These are phyloP conservation scores for Plasmopara viticola DNA, from an alignment of 352 stramenopile species.

Conservation along the genomic window DNA sequence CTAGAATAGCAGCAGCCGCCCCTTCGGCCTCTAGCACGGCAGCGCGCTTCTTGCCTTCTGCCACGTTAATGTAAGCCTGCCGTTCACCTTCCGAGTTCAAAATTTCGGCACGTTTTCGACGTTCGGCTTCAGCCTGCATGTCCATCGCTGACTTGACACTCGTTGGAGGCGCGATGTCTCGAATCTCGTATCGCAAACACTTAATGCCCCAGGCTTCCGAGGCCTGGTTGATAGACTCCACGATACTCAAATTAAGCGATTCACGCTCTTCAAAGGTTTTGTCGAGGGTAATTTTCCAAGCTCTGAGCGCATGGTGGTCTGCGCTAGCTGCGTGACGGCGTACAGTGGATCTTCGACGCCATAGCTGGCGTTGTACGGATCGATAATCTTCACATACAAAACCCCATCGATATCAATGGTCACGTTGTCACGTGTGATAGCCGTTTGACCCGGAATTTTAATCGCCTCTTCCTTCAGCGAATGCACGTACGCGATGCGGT, in stretches of 20 bases:
- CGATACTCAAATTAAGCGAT: slow-evolving; percentile 88
- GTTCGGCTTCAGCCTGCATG: slow-evolving; percentile 90
- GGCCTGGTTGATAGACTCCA: slow-evolving; percentile 88
- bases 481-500: slow-evolving; percentile 89
- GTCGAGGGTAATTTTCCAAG: slow-evolving; percentile 89
- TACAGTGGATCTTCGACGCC: slow-evolving; percentile 86
- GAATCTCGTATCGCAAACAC: slow-evolving; percentile 89
- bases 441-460: slow-evolving; percentile 85
- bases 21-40: slow-evolving; percentile 82
- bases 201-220: slow-evolving; percentile 87
- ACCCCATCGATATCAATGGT: slow-evolving; percentile 90
- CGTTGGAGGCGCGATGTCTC: slow-evolving; percentile 82
- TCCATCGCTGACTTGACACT: slow-evolving; percentile 88
- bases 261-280: slow-evolving; percentile 92
- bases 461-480: slow-evolving; percentile 90
- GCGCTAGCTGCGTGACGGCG: slow-evolving; percentile 86
- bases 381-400: slow-evolving; percentile 88
- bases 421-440: slow-evolving; percentile 90
- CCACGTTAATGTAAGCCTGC: slow-evolving; percentile 88
- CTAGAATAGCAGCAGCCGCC: slow-evolving; percentile 78
- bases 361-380: slow-evolving; percentile 87
- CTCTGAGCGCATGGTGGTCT: slow-evolving; percentile 89
- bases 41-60: slow-evolving; percentile 86
- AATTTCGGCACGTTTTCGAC: slow-evolving; percentile 88
- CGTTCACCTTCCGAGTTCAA: slow-evolving; percentile 87